phyloP scores from a whole-genome alignment of 495 filamentous ascomycete genomes.

The Aspergillus mulundensis region DNA sequence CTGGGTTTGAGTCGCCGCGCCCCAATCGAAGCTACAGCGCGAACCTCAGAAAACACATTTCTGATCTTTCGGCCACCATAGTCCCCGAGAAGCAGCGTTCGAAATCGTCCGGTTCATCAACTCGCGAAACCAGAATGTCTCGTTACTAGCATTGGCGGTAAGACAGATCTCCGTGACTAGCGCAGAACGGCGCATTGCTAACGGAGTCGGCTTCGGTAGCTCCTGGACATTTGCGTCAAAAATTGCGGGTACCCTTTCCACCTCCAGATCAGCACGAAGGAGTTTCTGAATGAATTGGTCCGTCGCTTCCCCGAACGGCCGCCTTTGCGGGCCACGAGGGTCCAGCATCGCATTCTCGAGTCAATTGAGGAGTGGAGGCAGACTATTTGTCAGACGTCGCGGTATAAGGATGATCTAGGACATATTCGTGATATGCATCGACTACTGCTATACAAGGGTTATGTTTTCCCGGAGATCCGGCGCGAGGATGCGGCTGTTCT shows the following conservation, averaged over 20 bases:
- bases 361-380: slow-evolving; percentile 97
- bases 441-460: slow-evolving; percentile 92
- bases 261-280: slow-evolving; percentile 96
- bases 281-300: slow-evolving; percentile 97
- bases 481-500: slow-evolving; percentile 93
- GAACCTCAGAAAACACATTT: background rate
- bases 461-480: slow-evolving; percentile 86
- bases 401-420: slow-evolving; percentile 94
- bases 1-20: background rate
- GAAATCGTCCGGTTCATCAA: slow-evolving; percentile 94
- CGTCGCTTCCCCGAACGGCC: slow-evolving; percentile 93
- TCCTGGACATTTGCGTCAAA: slow-evolving; percentile 98
- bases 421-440: slow-evolving; percentile 98
- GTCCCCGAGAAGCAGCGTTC: slow-evolving; percentile 89
- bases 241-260: slow-evolving; percentile 99
- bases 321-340: slow-evolving; percentile 75
- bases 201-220: slow-evolving; percentile 41
- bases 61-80: slow-evolving; percentile 23
- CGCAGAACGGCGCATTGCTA: slow-evolving; percentile 15
- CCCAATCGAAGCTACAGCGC: background rate
- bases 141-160: slow-evolving; percentile 77
- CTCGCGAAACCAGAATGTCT: slow-evolving; percentile 91
- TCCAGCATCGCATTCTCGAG: slow-evolving; percentile 90
- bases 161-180: slow-evolving; percentile 13
- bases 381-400: slow-evolving; percentile 95